phyloP scores from a whole-genome alignment of 371 early-diverging fungal species.

The Mortierella sp. region DNA sequence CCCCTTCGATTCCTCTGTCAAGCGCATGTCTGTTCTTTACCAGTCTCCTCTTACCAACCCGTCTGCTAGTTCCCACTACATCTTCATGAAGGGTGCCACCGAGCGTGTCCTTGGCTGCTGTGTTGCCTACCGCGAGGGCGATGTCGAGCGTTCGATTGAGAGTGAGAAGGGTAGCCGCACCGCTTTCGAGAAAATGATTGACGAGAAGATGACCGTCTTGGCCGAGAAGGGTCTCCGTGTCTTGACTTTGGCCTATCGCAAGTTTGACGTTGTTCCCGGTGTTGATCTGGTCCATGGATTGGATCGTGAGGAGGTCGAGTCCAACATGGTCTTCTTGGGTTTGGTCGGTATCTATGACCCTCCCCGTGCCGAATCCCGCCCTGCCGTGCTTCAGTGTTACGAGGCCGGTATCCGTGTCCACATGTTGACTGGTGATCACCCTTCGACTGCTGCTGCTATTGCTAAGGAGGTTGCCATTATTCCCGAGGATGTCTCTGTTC shows the following conservation, averaged over 20 bases:
- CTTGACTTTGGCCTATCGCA: conserved; percentile 76
- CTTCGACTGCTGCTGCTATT: conserved; percentile 94
- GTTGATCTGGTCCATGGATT: conserved; percentile 63
- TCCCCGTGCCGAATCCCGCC: conserved; percentile 82
- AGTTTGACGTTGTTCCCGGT: conserved; percentile 57
- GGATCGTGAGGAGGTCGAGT: conserved; percentile 76
- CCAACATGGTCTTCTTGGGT: conserved; percentile 87
- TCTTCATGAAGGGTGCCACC: conserved; percentile 80
- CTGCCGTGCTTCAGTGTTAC: conserved; percentile 88
- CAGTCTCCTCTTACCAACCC: conserved; percentile 13
- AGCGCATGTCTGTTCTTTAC: conserved; percentile 75
- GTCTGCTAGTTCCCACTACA: conserved; percentile 19
- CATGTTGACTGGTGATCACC: conserved; percentile 97
- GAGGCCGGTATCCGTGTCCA: conserved; percentile 93
- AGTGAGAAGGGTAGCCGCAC: conserved; percentile 29
- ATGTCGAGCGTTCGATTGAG: conserved; percentile 53
- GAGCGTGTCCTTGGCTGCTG: conserved; percentile 80
- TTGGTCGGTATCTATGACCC: conserved; percentile 96
- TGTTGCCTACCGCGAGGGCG: conserved; percentile 64
- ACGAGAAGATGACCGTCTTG: conserved; percentile 42
- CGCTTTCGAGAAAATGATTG: conserved; percentile 59
- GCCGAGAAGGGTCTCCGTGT: conserved; percentile 63
- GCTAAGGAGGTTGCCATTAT: conserved; percentile 93
- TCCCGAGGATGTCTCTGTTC: conserved; percentile 60
- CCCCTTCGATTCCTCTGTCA: conserved; percentile 82